A percentile compares a stretch with the other conserved stretches of the same genome.
These are phyloP conservation scores for Porcisia hertigi DNA, from an alignment of 208 protist genomes.

Conservation along the genomic window DNA sequence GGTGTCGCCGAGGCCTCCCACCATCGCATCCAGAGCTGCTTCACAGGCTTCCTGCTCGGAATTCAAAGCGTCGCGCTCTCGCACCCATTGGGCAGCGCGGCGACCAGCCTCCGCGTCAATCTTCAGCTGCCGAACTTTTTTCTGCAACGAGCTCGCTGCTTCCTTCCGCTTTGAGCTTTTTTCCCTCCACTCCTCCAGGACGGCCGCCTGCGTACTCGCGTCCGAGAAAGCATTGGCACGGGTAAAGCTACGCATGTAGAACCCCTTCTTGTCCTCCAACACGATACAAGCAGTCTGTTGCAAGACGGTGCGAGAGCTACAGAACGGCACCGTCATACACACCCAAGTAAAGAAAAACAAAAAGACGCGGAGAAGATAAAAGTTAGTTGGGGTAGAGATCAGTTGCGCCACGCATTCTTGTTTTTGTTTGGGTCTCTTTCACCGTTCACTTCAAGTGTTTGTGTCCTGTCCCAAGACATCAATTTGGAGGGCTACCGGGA, in stretches of 20 bases:
- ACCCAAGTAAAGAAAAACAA: background rate
- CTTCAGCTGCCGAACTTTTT: slow-evolving; percentile 44
- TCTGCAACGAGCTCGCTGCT: slow-evolving; percentile 26
- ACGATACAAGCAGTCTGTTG: background rate
- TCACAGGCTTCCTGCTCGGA: slow-evolving; percentile 33
- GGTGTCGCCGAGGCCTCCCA: background rate
- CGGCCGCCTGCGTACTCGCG: slow-evolving; percentile 35
- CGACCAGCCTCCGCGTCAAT: slow-evolving; percentile 26
- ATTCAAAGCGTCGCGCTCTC: slow-evolving; percentile 33
- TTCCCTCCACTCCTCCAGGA: slow-evolving; percentile 50
- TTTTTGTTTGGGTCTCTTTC: too few species aligned
- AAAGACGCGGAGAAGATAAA: background rate
- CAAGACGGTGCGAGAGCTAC: background rate
- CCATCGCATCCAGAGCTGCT: background rate
- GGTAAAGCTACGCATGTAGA: background rate
- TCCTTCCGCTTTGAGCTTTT: slow-evolving; percentile 24
- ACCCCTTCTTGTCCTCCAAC: background rate
- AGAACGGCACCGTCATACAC: too few species aligned
- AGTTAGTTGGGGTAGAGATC: background rate
- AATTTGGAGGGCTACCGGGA: background rate
- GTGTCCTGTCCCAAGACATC: too few species aligned
- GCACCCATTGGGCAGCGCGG: slow-evolving; percentile 29
- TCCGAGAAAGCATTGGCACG: slow-evolving; percentile 31
- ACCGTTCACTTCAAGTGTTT: background rate
- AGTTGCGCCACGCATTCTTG: background rate